Base-by-base conservation (phyloP, 208 protist genomes). In the Crithidia mellificae region DNA sequence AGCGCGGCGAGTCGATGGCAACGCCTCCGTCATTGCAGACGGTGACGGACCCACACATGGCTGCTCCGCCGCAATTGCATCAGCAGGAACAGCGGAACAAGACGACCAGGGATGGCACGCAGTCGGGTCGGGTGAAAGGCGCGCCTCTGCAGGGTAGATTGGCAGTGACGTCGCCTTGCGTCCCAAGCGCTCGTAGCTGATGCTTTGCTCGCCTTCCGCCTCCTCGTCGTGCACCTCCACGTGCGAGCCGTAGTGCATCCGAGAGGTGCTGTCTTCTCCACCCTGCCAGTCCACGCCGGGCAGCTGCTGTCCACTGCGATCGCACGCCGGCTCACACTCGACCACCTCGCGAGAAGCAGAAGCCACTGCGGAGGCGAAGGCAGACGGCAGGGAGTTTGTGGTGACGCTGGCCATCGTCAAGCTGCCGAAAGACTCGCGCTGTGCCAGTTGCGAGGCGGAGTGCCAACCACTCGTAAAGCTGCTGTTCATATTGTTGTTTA, bases 361-460 rank as follows among this genome's bases (percentile, higher is more conserved):
- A 24, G 43, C 34, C 20, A 15, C 8, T 1, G 34, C 59, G 20
- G 46, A 55, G 2, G 32, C 47, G 30, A 24, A 53, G 17, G 22
- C 32, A n/a, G 59, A 65, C 17, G 22, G 34, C 19, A 65, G 22
- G 0, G 59, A 44, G 44, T 14, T 6, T 2, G 34, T 34, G 1
- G 59, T 55, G 47, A 46, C 6, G 22, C 59, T 65, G 6, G 59
- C 22, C 59, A 34, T 30, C 19, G 47, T n/a, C 1, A 53, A 22
- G 17, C 59, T 65, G 3, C 59, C 46, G 20, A 65, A 55, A 1
- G 32, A 65, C 32, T 65, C 59, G 0, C 59, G 59, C 29, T 52
- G 46, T 1, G 17, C 34, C 4, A 20, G 57, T 17, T 25, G 44
- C 11, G 39, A 38, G 8, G 29, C 9, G 29, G 41, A 6, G n/a